Conservation (phyloP, 495 filamentous ascomycete genomes). For the Talaromyces liani region DNA sequence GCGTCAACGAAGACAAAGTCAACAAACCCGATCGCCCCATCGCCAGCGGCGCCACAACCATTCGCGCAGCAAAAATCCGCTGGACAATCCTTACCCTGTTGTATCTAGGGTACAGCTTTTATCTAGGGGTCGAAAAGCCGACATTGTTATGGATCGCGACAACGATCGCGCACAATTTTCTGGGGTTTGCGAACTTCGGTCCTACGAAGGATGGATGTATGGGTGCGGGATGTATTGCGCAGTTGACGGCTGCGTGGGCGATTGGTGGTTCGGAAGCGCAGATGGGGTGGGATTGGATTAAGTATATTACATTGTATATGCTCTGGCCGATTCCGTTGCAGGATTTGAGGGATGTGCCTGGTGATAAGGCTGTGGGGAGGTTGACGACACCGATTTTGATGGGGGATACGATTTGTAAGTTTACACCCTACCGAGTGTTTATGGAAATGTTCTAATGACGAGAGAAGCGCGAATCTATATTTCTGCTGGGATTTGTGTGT, state of each 20-base stretch:
- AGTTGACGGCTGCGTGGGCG: neutral
- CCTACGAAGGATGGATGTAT: neutral
- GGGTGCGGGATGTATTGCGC: constrained; percentile 1
- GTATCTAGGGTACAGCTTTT: neutral
- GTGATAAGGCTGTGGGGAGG: neutral
- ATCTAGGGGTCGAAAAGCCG: neutral
- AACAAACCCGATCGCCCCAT: constrained; percentile 11
- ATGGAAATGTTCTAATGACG: no score
- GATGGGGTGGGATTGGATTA: neutral
- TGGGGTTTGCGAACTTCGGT: neutral
- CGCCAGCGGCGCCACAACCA: neutral
- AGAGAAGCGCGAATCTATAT: neutral
- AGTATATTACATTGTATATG: neutral
- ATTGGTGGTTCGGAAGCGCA: neutral
- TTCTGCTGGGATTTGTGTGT: neutral
- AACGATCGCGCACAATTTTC: neutral
- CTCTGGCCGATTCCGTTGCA: constrained; percentile 2
- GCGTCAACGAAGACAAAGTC: constrained; percentile 4
- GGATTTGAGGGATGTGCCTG: constrained; percentile 1
- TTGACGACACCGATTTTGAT: constrained; percentile 1
- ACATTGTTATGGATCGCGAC: neutral
- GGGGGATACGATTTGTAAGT: neutral
- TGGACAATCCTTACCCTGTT: neutral
- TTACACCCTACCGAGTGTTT: neutral
- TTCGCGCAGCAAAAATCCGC: neutral